phyloP scores from a whole-genome alignment of 352 stramenopile species.

The Phytophthora ohioensis region DNA sequence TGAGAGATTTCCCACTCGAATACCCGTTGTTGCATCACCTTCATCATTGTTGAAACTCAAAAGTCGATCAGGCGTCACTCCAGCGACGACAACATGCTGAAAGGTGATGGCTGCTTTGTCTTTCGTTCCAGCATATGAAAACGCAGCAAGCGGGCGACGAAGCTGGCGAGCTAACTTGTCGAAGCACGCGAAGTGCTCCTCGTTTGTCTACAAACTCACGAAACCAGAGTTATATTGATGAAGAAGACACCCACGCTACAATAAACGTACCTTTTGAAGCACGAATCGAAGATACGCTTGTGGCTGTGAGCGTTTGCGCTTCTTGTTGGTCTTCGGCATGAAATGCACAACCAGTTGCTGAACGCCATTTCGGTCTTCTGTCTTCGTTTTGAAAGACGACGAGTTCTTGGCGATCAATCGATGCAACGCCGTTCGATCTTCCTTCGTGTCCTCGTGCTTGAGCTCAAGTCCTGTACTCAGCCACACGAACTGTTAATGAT shows the following conservation, averaged over 20 bases:
- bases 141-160: conserved; percentile 56
- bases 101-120: conserved; percentile 79
- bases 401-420: conserved; percentile 67
- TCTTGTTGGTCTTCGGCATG: conserved; percentile 66
- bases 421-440: conserved; percentile 66
- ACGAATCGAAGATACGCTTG: conserved; percentile 71
- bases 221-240: background rate
- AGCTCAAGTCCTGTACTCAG: conserved; percentile 52
- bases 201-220: conserved; percentile 54
- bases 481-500: background rate
- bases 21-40: conserved; percentile 5
- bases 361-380: conserved; percentile 50
- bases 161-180: conserved; percentile 60
- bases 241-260: background rate
- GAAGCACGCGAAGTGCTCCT: conserved; percentile 79
- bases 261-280: conserved; percentile 63
- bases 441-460: conserved; percentile 68
- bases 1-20: conserved; percentile 60
- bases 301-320: conserved; percentile 71
- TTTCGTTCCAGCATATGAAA: conserved; percentile 78
- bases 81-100: conserved; percentile 69
- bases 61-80: conserved; percentile 52
- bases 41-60: conserved; percentile 45
- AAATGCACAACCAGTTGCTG: conserved; percentile 71
- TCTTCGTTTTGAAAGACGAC: conserved; percentile 72